Evolutionary conservation across 23 red algal genomes (phyloP).

Genomic region (Gracilaria caudata): DNA sequence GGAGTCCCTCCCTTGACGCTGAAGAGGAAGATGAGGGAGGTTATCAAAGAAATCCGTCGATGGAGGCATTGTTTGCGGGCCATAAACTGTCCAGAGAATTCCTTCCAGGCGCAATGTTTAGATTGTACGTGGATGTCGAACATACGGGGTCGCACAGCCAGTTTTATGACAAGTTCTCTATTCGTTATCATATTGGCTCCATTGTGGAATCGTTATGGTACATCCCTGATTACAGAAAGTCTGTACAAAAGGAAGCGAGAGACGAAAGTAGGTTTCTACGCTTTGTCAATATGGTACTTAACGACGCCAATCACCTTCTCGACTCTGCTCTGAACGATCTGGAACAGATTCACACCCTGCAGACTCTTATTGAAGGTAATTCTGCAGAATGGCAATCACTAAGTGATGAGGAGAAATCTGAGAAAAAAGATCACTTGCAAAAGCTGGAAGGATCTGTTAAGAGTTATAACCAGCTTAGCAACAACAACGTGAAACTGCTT

Average conservation of each 20-base stretch:
- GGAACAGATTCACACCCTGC: conserved; percentile 78
- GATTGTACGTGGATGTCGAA: conserved; percentile 97
- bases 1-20: conserved; percentile 18
- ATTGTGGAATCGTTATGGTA: conserved; percentile 89
- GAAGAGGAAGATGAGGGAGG: conserved; percentile 44
- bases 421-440: conserved; percentile 82
- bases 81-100: conserved; percentile 69
- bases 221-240: conserved; percentile 75
- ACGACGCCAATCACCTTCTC: conserved; percentile 97
- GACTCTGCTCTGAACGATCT: conserved; percentile 83
- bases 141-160: conserved; percentile 92
- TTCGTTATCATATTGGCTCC: conserved; percentile 86
- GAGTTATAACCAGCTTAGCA: conserved; percentile 78
- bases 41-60: conserved; percentile 46
- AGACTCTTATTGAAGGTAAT: conserved; percentile 59
- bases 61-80: conserved; percentile 79
- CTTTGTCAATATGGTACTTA: conserved; percentile 97
- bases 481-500: conserved; percentile 89
- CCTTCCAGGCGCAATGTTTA: conserved; percentile 85
- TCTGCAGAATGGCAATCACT: conserved; percentile 61
- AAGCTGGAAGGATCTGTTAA: conserved; percentile 80
- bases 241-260: conserved; percentile 71
- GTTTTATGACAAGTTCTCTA: conserved; percentile 99
- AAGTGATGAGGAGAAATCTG: conserved; percentile 66
- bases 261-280: conserved; percentile 83